Evolutionary conservation across 2,329 filamentous ascomycete species (phyloP), one percentile per base, ranked within the genome.

Genomic region (Cercospora canescens): DNA sequence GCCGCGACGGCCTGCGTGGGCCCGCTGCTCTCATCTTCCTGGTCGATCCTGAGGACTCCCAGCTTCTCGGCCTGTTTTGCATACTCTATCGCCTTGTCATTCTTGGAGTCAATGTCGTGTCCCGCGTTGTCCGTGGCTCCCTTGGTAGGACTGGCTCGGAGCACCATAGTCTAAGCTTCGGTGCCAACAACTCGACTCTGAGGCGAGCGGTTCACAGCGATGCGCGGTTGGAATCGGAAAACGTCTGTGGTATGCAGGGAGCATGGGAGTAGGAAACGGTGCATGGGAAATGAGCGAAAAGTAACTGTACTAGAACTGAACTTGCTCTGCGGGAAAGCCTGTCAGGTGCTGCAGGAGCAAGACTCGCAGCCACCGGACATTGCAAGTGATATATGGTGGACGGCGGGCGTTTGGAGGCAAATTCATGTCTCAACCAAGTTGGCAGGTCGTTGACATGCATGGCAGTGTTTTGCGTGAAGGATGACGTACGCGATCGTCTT

Each of bases 1-100:
- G 90, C 89, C 73, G 89, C 83, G 57, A 89, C 80, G 1, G 89
- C 89, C 65, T 82, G 81, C 14, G 87, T 83, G 4, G 82, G 81
- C 59, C 80, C 81, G 5, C 77, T 81, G 4, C 72, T 66, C 12
- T 79, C 76, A 58, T 78, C 71, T 62, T 83, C 81, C 65, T 83
- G 79, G 7, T 68, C 63, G 6, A 76, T 74, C 6, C 75, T 76
- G 66, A 80, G 79, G 45, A 80, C 79, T 1, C 77, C 81, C 2
- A 85, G 77, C 24, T 76, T 77, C 70, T 82, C 76, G 7, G 89
- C 85, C 75, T 92, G 89, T 6, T 85, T 81, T 1, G 85, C 80
- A 71, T 88, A 91, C 50, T 87, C 83, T 59, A 85, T 79, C 37
- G 60, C 65, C 18, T 26, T 24, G 24, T 50, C 45, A 60, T 69